Percentiles rank a stretch among this genome's conserved stretches.
These are phyloP conservation scores for Pseudozyma thailandica DNA, from an alignment of 1,284 basidiomycete genomes.

Conservation along the genomic window DNA sequence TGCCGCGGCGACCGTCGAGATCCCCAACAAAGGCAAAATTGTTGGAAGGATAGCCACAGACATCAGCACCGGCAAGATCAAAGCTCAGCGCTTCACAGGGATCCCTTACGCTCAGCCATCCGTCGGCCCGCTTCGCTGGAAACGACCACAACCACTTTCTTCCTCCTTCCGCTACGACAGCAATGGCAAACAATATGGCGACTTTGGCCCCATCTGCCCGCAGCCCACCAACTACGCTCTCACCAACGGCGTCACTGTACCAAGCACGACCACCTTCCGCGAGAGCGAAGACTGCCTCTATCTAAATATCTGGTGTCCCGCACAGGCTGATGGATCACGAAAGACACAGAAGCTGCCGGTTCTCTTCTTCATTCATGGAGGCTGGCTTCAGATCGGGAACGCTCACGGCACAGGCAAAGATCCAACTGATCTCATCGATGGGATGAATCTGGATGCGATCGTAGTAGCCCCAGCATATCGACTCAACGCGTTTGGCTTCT, in stretches of 20 bases:
- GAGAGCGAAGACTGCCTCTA: constrained; percentile 51
- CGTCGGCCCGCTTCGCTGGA: constrained; percentile 38
- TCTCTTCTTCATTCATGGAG: constrained; percentile 50
- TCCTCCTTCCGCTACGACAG: constrained; percentile 24
- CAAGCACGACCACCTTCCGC: constrained; percentile 1
- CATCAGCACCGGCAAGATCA: constrained; percentile 16
- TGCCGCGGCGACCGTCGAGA: constrained; percentile 19
- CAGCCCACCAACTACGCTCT: constrained; percentile 39
- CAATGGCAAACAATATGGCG: constrained; percentile 20
- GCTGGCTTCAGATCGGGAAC: constrained; percentile 49
- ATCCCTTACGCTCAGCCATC: constrained; percentile 51
- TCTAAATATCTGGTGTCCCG: constrained; percentile 49
- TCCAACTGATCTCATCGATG: constrained; percentile 32
- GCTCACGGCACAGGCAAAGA: constrained; percentile 24
- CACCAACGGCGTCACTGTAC: constrained; percentile 22
- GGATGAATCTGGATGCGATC: constrained; percentile 24
- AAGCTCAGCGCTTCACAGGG: constrained; percentile 40
- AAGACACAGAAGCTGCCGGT: constrained; percentile 23
- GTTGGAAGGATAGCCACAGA: constrained; percentile 22
- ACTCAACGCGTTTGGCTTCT: constrained; percentile 51
- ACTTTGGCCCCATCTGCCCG: constrained; percentile 21
- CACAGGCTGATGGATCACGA: constrained; percentile 3
- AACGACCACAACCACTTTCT: constrained; percentile 29
- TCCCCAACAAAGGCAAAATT: constrained; percentile 29
- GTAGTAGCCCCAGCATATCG: constrained; percentile 47